phyloP scores from a whole-genome alignment of 345 rosid species.

The Linum lewisii region DNA sequence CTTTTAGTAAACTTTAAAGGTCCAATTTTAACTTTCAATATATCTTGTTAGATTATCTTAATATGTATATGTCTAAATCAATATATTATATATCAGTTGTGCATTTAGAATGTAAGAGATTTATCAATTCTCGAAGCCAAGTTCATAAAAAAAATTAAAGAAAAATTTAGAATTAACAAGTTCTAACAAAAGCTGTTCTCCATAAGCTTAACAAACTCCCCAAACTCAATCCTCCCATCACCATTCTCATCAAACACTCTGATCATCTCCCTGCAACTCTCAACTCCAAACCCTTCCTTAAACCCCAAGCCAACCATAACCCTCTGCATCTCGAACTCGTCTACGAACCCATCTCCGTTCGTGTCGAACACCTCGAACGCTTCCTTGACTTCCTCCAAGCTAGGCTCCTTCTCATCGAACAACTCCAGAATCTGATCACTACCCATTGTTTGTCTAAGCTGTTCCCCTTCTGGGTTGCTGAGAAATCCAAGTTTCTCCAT shows the following conservation, averaged over 20 bases:
- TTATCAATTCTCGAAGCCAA: too few relatives aligned
- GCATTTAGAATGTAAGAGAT: too few relatives aligned
- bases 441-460: conserved; percentile 25
- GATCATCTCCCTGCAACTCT: conserved; percentile 60
- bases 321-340: conserved; percentile 62
- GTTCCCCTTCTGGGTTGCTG: conserved; percentile 30
- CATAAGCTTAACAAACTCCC: conserved; percentile 66
- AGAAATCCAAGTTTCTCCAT: conserved; percentile 51
- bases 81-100: too few relatives aligned
- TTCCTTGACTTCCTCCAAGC: conserved; percentile 63
- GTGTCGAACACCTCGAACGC: conserved; percentile 76
- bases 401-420: conserved; percentile 73
- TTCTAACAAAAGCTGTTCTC: conserved; percentile 36
- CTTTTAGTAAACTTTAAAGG: too few relatives aligned
- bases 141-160: too few relatives aligned
- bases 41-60: too few relatives aligned
- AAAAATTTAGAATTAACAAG: too few relatives aligned
- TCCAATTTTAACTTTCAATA: too few relatives aligned
- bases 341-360: conserved; percentile 70
- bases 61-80: too few relatives aligned
- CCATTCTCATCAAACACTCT: conserved; percentile 39
- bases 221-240: conserved; percentile 59
- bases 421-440: conserved; percentile 35
- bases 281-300: conserved; percentile 32
- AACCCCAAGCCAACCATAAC: conserved; percentile 44